Evolutionary conservation across 2,329 filamentous ascomycete species (phyloP).

Genomic region (Cytospora chrysosperma): DNA sequence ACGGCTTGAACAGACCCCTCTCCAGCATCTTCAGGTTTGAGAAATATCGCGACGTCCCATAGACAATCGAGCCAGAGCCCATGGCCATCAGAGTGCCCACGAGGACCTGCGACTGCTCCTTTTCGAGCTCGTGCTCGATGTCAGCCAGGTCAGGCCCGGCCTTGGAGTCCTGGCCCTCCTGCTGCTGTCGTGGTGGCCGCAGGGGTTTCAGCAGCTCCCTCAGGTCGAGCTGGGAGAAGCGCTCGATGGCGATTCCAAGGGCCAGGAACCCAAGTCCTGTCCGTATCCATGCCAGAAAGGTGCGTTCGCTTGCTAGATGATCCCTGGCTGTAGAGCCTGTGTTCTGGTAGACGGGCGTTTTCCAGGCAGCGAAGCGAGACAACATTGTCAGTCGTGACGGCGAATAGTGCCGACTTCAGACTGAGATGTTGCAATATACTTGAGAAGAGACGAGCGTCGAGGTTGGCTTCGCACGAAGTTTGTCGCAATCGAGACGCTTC

Average conservation of each 20-base stretch:
- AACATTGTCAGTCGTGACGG: slow-evolving; percentile 4
- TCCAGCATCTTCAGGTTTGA: slow-evolving; percentile 41
- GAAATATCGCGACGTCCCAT: slow-evolving; percentile 49
- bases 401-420: too few relatives aligned
- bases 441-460: background rate
- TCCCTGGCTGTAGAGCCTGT: slow-evolving; percentile 51
- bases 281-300: slow-evolving; percentile 52
- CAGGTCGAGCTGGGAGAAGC: slow-evolving; percentile 46
- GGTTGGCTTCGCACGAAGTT: too few relatives aligned
- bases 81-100: slow-evolving; percentile 43
- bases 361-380: slow-evolving; percentile 21
- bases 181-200: slow-evolving; percentile 25
- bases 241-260: slow-evolving; percentile 48
- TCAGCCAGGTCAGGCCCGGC: slow-evolving; percentile 7
- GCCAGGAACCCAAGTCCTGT: slow-evolving; percentile 52
- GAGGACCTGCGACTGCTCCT: slow-evolving; percentile 36
- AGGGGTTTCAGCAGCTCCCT: slow-evolving; percentile 31
- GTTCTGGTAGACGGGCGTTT: slow-evolving; percentile 39
- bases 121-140: slow-evolving; percentile 27
- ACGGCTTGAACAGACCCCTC: slow-evolving; percentile 41
- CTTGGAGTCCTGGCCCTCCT: slow-evolving; percentile 18
- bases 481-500: background rate
- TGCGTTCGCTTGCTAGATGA: slow-evolving; percentile 54
- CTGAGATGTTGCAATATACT: too few relatives aligned
- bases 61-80: slow-evolving; percentile 45